These are phyloP conservation scores for Pestalotiopsis fici DNA, from an alignment of 2,329 filamentous ascomycete genomes.

Conservation along the genomic window DNA sequence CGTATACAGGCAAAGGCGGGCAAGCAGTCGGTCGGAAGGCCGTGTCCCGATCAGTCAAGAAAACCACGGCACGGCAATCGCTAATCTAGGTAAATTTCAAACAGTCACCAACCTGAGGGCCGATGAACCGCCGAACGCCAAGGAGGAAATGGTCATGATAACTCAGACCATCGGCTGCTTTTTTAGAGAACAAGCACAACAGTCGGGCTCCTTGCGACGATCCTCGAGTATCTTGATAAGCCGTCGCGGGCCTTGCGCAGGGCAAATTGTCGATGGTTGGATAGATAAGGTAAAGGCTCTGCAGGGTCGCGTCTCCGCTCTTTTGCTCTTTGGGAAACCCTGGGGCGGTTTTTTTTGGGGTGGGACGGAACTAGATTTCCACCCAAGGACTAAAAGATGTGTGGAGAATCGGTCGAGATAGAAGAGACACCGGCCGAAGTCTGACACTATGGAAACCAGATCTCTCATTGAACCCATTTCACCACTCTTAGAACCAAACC, in stretches of 20 bases:
- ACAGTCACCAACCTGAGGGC: not conserved
- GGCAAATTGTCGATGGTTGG: not conserved
- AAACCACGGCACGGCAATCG: not conserved
- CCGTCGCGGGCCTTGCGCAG: not conserved
- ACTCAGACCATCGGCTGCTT: not conserved
- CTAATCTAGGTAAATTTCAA: not conserved
- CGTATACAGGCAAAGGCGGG: not conserved
- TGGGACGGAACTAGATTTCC: no score
- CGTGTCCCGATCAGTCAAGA: not conserved
- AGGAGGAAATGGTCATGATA: not conserved
- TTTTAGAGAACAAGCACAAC: not conserved
- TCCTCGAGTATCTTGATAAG: not conserved
- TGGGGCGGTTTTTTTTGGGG: not conserved
- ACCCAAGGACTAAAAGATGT: no score
- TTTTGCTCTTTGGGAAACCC: not conserved
- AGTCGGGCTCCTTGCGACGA: not conserved
- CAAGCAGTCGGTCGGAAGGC: not conserved
- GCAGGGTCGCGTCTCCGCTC: not conserved
- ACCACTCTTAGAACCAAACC: not conserved
- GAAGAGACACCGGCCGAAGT: not conserved
- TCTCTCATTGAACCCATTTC: not conserved
- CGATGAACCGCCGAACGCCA: not conserved
- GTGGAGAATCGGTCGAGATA: not conserved
- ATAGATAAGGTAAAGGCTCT: not conserved
- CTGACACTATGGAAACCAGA: not conserved